Percentiles rank a stretch among this genome's conserved stretches.
phyloP scores from a whole-genome alignment of 2,329 filamentous ascomycete species.

The Xylariaceae sp. region DNA sequence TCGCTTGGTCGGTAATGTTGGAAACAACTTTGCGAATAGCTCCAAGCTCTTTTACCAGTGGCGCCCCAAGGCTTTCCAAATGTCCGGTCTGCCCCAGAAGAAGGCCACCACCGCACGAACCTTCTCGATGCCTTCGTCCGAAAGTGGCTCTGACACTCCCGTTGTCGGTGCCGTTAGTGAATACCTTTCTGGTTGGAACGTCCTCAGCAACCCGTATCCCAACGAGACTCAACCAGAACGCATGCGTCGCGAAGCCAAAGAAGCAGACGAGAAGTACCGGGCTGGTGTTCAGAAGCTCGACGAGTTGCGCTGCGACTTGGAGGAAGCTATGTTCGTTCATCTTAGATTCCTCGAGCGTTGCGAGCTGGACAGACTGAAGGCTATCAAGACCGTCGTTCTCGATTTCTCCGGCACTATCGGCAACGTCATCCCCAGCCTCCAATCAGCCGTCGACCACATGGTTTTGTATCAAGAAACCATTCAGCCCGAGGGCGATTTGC shows the following conservation, averaged over 20 bases:
- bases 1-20: constrained; percentile 87
- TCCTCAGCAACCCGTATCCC: constrained; percentile 81
- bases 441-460: constrained; percentile 97
- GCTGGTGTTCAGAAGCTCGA: constrained; percentile 79
- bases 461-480: constrained; percentile 98
- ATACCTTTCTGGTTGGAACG: constrained; percentile 88
- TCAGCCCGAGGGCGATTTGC: constrained; percentile 83
- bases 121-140: constrained; percentile 63
- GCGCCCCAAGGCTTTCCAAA: constrained; percentile 84
- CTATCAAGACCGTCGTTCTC: constrained; percentile 94
- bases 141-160: constrained; percentile 66
- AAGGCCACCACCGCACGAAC: constrained; percentile 68
- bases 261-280: constrained; percentile 94
- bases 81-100: constrained; percentile 84
- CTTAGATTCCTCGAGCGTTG: constrained; percentile 96
- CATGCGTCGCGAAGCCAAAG: constrained; percentile 79
- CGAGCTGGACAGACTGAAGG: constrained; percentile 91
- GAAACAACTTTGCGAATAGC: constrained; percentile 94
- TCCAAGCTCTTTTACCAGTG: constrained; percentile 97
- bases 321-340: constrained; percentile 89
- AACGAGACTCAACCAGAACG: constrained; percentile 88
- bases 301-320: constrained; percentile 84
- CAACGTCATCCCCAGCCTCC: constrained; percentile 94
- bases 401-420: constrained; percentile 97
- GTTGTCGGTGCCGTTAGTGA: constrained; percentile 78